phyloP scores from a whole-genome alignment of 441 rosid genomes.

The Flueggea neowawraea region DNA sequence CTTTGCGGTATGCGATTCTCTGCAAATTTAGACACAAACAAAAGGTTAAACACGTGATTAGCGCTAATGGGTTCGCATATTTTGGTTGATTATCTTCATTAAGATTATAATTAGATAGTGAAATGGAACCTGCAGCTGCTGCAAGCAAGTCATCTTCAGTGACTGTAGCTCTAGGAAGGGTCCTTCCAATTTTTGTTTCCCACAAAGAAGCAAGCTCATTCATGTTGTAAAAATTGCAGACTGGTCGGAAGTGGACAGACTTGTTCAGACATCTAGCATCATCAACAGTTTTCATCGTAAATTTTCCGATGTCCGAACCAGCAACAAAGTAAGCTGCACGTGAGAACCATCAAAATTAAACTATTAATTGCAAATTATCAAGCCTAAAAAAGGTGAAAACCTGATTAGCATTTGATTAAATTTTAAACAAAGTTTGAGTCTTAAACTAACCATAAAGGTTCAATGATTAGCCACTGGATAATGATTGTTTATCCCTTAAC shows the following conservation, averaged over 20 bases:
- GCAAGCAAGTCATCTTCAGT: constrained; percentile 36
- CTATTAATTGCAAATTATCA: too few species aligned
- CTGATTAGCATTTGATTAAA: too few species aligned
- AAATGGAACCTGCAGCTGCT: constrained; percentile 34
- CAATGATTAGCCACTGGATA: too few species aligned
- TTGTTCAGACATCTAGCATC: constrained; percentile 38
- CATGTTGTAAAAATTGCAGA: constrained; percentile 32
- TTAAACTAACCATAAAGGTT: too few species aligned
- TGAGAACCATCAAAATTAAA: too few species aligned
- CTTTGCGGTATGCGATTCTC: constrained; percentile 43
- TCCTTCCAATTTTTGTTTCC: constrained; percentile 43
- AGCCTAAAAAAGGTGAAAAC: too few species aligned
- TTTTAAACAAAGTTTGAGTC: too few species aligned
- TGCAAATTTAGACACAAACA: constrained; percentile 1
- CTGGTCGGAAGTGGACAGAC: constrained; percentile 41
- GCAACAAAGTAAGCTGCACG: constrained; percentile 46
- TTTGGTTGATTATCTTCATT: too few species aligned
- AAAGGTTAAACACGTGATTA: too few species aligned
- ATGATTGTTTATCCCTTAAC: too few species aligned
- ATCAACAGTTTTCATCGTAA: constrained; percentile 36
- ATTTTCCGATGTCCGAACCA: constrained; percentile 50
- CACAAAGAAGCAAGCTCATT: constrained; percentile 50
- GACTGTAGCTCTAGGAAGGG: constrained; percentile 33
- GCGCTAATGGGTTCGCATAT: too few species aligned
- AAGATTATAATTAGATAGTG: too few species aligned